These are phyloP conservation scores for Hypoxylon sp. DNA, from an alignment of 2,329 filamentous ascomycete genomes.

Conservation along the genomic window DNA sequence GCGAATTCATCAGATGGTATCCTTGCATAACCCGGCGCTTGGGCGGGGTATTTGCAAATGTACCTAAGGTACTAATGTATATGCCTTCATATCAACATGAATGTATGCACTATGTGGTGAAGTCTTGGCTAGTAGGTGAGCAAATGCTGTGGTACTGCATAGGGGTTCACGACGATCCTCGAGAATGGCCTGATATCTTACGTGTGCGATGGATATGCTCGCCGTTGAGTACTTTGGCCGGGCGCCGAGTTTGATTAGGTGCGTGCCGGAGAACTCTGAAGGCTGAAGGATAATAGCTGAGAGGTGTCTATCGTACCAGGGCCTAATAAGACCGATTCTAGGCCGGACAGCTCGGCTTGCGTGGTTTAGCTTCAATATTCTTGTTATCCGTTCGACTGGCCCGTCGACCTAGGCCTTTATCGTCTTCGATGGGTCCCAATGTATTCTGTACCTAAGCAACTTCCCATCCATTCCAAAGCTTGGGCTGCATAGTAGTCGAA, in stretches of 20 bases:
- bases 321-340: neutral
- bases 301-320: too few species aligned
- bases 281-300: slow-evolving; percentile 11
- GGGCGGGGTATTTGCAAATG: neutral
- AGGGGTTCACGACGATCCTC: slow-evolving; percentile 16
- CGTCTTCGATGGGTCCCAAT: neutral
- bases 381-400: neutral
- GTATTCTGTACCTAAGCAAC: too few species aligned
- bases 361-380: neutral
- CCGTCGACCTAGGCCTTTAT: neutral
- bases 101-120: neutral
- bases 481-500: slow-evolving; percentile 14
- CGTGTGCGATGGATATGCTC: slow-evolving; percentile 12
- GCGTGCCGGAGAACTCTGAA: slow-evolving; percentile 3
- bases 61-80: neutral
- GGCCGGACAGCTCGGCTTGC: neutral
- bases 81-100: slow-evolving; percentile 10
- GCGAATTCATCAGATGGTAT: slow-evolving; percentile 2
- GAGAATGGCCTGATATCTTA: slow-evolving; percentile 24
- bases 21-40: slow-evolving; percentile 15
- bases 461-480: slow-evolving; percentile 7
- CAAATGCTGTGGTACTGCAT: slow-evolving; percentile 11
- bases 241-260: slow-evolving; percentile 18
- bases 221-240: neutral
- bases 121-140: slow-evolving; percentile 1